These are phyloP conservation scores for Pseudognaphalium luteoalbum DNA, from an alignment of 129 eudicot genomes.

Conservation along the genomic window DNA sequence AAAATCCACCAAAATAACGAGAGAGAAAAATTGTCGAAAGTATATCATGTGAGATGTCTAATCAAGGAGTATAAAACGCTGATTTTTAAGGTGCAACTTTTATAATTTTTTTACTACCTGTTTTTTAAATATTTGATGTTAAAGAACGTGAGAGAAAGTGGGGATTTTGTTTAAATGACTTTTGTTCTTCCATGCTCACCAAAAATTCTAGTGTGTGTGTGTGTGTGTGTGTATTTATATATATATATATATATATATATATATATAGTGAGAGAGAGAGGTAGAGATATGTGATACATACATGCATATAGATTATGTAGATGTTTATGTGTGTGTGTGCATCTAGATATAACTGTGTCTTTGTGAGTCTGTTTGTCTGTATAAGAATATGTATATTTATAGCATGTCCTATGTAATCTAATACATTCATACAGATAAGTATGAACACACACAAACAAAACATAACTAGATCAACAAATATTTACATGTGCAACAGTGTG, in stretches of 20 bases:
- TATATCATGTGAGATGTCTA: no score
- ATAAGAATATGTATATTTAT: background rate
- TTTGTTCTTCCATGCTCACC: no score
- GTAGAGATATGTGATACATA: background rate
- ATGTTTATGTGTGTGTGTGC: background rate
- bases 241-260: background rate
- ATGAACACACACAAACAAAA: background rate
- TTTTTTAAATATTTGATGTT: no score
- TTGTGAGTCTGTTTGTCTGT: background rate
- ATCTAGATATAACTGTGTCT: background rate
- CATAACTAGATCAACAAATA: background rate
- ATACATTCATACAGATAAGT: background rate
- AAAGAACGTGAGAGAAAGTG: no score
- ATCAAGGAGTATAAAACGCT: no score
- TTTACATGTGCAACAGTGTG: background rate
- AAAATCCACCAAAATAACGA: no score
- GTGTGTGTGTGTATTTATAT: no score
- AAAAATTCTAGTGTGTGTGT: no score
- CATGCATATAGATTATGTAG: background rate
- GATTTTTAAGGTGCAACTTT: no score
- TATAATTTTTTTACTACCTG: no score
- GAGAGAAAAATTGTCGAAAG: no score
- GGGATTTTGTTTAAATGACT: no score
- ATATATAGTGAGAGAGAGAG: background rate
- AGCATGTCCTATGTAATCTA: background rate